These are phyloP conservation scores for Volvox carteri DNA, from an alignment of 163 green algal genomes.

Conservation along the genomic window DNA sequence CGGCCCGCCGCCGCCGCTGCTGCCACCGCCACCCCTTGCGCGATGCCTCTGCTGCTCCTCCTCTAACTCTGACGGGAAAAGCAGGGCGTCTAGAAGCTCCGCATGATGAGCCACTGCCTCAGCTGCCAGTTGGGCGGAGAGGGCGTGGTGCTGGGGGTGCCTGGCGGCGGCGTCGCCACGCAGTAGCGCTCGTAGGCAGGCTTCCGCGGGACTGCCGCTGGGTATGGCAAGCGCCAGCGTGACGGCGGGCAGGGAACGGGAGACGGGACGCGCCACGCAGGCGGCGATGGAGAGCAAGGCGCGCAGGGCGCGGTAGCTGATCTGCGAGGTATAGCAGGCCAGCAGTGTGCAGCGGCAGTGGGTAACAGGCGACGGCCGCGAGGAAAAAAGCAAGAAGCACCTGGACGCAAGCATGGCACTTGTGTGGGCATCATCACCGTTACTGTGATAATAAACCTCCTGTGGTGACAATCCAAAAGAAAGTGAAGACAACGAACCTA, in stretches of 20 bases:
- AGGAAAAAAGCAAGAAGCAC: too few species aligned
- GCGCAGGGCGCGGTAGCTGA: conserved; percentile 58
- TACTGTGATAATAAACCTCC: too few species aligned
- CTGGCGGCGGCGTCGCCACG: conserved; percentile 28
- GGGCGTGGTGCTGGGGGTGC: conserved; percentile 30
- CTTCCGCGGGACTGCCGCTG: conserved; percentile 6
- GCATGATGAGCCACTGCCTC: conserved; percentile 49
- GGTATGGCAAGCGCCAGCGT: conserved; percentile 13
- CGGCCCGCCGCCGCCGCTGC: not conserved
- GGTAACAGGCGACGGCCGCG: too few species aligned
- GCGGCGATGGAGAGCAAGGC: conserved; percentile 45
- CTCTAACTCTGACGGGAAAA: conserved; percentile 63
- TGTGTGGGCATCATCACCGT: too few species aligned
- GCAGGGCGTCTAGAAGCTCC: conserved; percentile 62
- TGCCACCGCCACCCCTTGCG: too few species aligned
- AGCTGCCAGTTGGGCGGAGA: conserved; percentile 61
- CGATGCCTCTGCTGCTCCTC: conserved; percentile 15
- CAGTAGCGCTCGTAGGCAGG: conserved; percentile 42
- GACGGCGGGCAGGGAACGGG: conserved; percentile 23
- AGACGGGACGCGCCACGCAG: conserved; percentile 42
- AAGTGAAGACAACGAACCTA: too few species aligned
- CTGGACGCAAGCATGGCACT: too few species aligned
- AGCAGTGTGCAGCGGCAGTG: too few species aligned
- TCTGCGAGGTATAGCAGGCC: not conserved
- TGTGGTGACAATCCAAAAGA: too few species aligned